phyloP scores from a whole-genome alignment of 2,329 filamentous ascomycete species.

The Hyphodiscus sp. region DNA sequence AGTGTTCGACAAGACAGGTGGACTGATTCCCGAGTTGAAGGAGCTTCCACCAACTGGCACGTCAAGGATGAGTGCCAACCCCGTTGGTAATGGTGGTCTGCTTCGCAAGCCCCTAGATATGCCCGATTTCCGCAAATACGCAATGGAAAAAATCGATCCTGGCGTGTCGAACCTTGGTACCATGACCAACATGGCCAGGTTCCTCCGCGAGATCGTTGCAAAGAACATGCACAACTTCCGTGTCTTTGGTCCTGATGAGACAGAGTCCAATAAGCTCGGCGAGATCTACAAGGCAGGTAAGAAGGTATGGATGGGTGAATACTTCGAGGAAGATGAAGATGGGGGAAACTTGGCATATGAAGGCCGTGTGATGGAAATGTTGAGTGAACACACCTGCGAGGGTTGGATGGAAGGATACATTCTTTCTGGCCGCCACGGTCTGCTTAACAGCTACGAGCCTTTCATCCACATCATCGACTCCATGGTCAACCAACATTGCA shows the following conservation, averaged over 20 bases:
- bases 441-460: conserved; percentile 72
- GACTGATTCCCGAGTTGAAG: conserved; percentile 54
- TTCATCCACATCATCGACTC: conserved; percentile 80
- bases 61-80: conserved; percentile 71
- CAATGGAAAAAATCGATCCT: conserved; percentile 53
- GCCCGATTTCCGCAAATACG: conserved; percentile 65
- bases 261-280: conserved; percentile 71
- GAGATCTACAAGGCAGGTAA: conserved; percentile 67
- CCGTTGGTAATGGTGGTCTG: conserved; percentile 64
- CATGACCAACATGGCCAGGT: conserved; percentile 64
- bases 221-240: conserved; percentile 64
- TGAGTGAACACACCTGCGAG: conserved; percentile 75
- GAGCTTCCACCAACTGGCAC: conserved; percentile 59
- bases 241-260: conserved; percentile 74
- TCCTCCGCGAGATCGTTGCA: conserved; percentile 61
- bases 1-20: conserved; percentile 59
- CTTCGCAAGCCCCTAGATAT: conserved; percentile 61
- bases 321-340: conserved; percentile 66
- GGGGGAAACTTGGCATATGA: conserved; percentile 64
- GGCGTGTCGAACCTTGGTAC: conserved; percentile 51
- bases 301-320: conserved; percentile 76
- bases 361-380: conserved; percentile 76
- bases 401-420: conserved; percentile 78
- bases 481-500: conserved; percentile 83
- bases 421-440: conserved; percentile 65